Conservation (phyloP, 306 rosid species). For the Acmispon strigosus region DNA sequence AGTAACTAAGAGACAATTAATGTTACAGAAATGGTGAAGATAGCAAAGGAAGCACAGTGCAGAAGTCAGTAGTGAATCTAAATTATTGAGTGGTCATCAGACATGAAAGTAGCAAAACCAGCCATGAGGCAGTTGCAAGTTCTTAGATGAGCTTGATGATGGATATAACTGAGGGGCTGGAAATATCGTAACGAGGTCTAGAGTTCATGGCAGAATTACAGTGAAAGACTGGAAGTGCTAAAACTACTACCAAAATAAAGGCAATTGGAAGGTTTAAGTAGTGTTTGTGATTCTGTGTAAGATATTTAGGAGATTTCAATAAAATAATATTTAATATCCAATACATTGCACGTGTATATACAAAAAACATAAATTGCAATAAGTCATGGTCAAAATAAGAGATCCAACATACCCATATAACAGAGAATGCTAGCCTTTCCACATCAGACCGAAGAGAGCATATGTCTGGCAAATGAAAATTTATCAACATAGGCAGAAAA, state of each 20-base stretch:
- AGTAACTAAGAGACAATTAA: not conserved
- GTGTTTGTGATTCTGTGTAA: not conserved
- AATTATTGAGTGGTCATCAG: not conserved
- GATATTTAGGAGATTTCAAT: not conserved
- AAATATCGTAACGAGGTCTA: not conserved
- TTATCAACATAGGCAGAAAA: slow-evolving; percentile 9
- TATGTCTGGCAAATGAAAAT: slow-evolving; percentile 55
- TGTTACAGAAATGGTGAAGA: not conserved
- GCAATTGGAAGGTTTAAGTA: not conserved
- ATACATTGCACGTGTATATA: not conserved
- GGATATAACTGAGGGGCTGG: not conserved
- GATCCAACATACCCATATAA: slow-evolving; percentile 72
- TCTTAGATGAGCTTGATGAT: not conserved
- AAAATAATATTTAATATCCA: not conserved
- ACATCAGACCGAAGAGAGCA: slow-evolving; percentile 98
- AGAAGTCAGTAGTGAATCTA: not conserved
- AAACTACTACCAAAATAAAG: not conserved
- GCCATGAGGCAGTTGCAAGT: not conserved
- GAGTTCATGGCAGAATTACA: not conserved
- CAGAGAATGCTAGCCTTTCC: slow-evolving; percentile 96
- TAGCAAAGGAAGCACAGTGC: not conserved
- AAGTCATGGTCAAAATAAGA: not conserved
- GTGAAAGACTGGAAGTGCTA: not conserved
- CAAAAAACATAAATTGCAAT: not conserved
- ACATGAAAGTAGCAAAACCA: not conserved